A percentile compares a stretch with the other conserved stretches of the same genome.
These are phyloP conservation scores for Phytophthora capsici DNA, from an alignment of 352 stramenopile species.

Conservation along the genomic window DNA sequence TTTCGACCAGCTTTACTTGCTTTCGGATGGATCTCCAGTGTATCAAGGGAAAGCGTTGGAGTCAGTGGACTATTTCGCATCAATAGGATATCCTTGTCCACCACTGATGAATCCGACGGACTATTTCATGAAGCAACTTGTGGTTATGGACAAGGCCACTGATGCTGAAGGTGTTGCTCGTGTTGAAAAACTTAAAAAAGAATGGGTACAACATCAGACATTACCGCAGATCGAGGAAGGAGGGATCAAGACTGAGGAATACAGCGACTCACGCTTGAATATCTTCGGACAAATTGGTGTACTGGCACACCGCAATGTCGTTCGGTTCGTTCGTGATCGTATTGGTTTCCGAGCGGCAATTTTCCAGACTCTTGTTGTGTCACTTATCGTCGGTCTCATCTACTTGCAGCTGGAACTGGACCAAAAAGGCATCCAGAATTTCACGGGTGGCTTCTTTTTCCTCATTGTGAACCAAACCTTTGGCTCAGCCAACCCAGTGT, in stretches of 20 bases:
- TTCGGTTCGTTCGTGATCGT: conserved; percentile 45
- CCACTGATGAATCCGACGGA: conserved; percentile 59
- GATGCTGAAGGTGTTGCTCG: conserved; percentile 40
- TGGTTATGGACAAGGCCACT: conserved; percentile 55
- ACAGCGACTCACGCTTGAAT: conserved; percentile 28
- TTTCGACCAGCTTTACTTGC: conserved; percentile 64
- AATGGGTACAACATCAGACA: conserved; percentile 35
- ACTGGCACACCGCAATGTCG: conserved; percentile 43
- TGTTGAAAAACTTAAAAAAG: conserved; percentile 45
- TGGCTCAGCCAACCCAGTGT: conserved; percentile 34
- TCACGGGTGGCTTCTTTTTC: conserved; percentile 55
- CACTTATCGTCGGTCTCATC: conserved; percentile 47
- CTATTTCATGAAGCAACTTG: conserved; percentile 71
- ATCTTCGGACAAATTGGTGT: conserved; percentile 38
- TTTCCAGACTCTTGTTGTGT: conserved; percentile 42
- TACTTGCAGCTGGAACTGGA: conserved; percentile 52
- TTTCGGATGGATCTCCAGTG: conserved; percentile 52
- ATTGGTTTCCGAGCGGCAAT: conserved; percentile 35
- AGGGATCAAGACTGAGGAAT: not conserved
- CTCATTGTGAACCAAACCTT: conserved; percentile 52
- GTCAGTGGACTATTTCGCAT: conserved; percentile 54
- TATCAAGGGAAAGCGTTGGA: conserved; percentile 58
- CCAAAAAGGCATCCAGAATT: conserved; percentile 55
- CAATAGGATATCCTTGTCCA: conserved; percentile 50
- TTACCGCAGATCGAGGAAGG: conserved; percentile 11